Conservation (phyloP, 225 moss, liverwort and hornwort genomes). For the Lunularia cruciata region DNA sequence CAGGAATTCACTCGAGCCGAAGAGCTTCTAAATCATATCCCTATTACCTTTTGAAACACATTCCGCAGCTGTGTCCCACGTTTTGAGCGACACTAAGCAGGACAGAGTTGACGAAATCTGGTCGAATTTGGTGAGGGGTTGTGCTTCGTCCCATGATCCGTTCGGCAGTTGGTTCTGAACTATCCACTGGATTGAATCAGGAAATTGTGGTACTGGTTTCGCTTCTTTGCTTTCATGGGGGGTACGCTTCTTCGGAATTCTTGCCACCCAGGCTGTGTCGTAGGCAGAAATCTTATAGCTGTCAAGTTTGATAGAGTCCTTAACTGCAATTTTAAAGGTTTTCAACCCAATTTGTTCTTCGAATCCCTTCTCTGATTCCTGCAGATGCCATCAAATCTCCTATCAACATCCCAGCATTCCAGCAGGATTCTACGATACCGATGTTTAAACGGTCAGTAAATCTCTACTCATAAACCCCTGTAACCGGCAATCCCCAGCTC, state of each 20-base stretch:
- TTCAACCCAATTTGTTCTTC: slow-evolving; percentile 16
- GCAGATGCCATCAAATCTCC: not conserved
- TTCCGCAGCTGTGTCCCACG: slow-evolving; percentile 11
- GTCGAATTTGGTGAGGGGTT: slow-evolving; percentile 14
- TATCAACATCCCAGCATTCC: no score
- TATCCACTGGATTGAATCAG: slow-evolving; percentile 10
- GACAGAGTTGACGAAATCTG: slow-evolving; percentile 19
- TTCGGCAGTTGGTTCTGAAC: slow-evolving; percentile 9
- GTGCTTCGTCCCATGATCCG: slow-evolving; percentile 20
- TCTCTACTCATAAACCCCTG: no score
- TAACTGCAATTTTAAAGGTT: slow-evolving; percentile 14
- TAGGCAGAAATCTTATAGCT: slow-evolving; percentile 20
- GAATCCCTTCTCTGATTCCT: slow-evolving; percentile 4
- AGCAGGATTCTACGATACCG: no score
- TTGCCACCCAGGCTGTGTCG: slow-evolving; percentile 25
- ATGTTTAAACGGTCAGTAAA: no score
- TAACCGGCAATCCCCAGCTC: no score
- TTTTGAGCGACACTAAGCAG: slow-evolving; percentile 23
- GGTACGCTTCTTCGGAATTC: slow-evolving; percentile 7
- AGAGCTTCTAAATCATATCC: not conserved
- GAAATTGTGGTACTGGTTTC: slow-evolving; percentile 17
- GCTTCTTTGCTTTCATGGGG: not conserved
- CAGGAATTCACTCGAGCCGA: not conserved
- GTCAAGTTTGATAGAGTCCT: slow-evolving; percentile 14
- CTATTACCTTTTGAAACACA: slow-evolving; percentile 20